Percentiles rank a stretch among this genome's conserved stretches.
Conservation (phyloP, 2,329 filamentous ascomycete species). For the Aspergillus fijiensis region DNA sequence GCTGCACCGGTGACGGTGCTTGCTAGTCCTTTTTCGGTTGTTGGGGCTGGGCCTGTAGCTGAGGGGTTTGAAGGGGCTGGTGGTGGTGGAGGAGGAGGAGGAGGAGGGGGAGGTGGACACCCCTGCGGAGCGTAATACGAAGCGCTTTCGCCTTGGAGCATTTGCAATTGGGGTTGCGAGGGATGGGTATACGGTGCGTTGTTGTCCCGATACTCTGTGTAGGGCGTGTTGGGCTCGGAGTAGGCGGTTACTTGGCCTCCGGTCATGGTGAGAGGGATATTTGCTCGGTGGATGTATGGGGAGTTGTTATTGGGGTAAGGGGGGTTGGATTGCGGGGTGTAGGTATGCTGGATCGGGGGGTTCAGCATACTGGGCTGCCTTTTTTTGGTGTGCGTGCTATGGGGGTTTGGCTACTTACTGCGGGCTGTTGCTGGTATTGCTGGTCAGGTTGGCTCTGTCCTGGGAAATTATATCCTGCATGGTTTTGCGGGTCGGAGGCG, state of each 20-base stretch:
- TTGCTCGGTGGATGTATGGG: slow-evolving; percentile 19
- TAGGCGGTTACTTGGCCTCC: slow-evolving; percentile 15
- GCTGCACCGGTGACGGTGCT: slow-evolving; percentile 40
- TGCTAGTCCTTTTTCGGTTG: slow-evolving; percentile 38
- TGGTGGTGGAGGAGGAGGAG: too few species aligned
- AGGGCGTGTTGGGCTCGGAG: slow-evolving; percentile 24
- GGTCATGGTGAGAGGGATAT: slow-evolving; percentile 13
- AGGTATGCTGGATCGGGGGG: slow-evolving; percentile 12
- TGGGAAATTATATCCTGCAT: slow-evolving; percentile 25
- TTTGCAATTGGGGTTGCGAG: slow-evolving; percentile 26
- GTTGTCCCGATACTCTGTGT: slow-evolving; percentile 20
- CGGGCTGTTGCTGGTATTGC: slow-evolving; percentile 19
- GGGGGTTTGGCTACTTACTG: slow-evolving; percentile 22
- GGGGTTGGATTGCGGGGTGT: slow-evolving; percentile 19
- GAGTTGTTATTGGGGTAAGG: slow-evolving; percentile 20
- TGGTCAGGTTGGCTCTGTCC: slow-evolving; percentile 22
- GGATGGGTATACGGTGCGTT: slow-evolving; percentile 22
- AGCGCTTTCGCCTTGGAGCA: slow-evolving; percentile 29
- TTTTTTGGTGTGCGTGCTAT: too few species aligned
- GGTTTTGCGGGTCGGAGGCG: slow-evolving; percentile 19
- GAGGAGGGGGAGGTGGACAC: too few species aligned
- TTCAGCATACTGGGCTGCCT: background rate
- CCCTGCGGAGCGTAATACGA: slow-evolving; percentile 32
- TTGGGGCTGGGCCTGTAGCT: slow-evolving; percentile 22
- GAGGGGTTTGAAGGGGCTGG: slow-evolving; percentile 17